Conservation (phyloP, 495 filamentous ascomycete genomes). For the Tricharina praecox region DNA sequence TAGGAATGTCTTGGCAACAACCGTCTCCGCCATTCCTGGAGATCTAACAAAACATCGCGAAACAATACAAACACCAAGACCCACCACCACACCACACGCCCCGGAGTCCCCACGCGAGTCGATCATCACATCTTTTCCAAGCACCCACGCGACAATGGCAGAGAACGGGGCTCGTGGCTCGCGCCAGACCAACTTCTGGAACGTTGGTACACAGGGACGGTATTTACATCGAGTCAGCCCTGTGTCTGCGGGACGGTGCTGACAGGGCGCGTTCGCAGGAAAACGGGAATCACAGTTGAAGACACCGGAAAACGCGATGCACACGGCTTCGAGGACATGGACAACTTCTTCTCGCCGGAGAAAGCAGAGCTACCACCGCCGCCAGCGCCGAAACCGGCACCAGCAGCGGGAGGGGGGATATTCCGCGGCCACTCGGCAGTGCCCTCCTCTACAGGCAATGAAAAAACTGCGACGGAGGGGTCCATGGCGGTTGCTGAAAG, state of each 20-base stretch:
- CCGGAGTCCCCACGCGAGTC: too few relatives aligned
- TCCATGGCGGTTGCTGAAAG: constrained; percentile 32
- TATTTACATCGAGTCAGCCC: constrained; percentile 25
- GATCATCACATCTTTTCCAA: too few relatives aligned
- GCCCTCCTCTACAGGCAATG: constrained; percentile 23
- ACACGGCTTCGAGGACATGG: constrained; percentile 74
- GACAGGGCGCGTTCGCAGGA: constrained; percentile 17
- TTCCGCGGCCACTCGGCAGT: constrained; percentile 5
- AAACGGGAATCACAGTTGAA: constrained; percentile 69
- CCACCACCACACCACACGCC: too few relatives aligned
- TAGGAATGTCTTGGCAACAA: background rate
- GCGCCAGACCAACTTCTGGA: constrained; percentile 44
- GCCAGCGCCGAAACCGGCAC: constrained; percentile 15
- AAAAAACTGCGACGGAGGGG: constrained; percentile 19
- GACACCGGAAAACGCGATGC: constrained; percentile 74
- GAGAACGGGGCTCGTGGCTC: constrained; percentile 20
- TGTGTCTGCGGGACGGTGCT: background rate
- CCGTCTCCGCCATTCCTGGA: background rate
- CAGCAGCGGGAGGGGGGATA: background rate
- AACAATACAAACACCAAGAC: too few relatives aligned
- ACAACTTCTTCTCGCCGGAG: constrained; percentile 71
- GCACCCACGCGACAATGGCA: background rate
- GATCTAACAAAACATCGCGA: too few relatives aligned
- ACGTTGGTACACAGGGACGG: constrained; percentile 49
- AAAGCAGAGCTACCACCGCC: constrained; percentile 35